A percentile compares a stretch with the other conserved stretches of the same genome.
Conservation (phyloP, 192 early-diverging fungal species). For the Rhizoclosmatium sp. region DNA sequence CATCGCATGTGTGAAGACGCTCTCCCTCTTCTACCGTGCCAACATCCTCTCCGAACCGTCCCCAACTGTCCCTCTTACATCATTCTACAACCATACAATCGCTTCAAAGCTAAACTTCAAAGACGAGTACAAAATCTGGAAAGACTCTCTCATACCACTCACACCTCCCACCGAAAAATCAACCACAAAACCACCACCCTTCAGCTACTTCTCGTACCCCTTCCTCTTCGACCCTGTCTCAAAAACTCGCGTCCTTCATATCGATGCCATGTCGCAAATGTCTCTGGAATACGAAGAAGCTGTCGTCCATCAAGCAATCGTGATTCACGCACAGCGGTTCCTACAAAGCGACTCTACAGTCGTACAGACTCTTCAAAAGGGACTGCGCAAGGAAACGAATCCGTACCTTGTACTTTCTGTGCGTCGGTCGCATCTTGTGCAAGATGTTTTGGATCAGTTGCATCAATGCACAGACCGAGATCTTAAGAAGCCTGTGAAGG, state of each 20-base stretch:
- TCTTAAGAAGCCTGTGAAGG: conserved; percentile 83
- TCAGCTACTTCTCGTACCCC: conserved; percentile 75
- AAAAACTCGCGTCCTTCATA: conserved; percentile 75
- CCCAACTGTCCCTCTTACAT: conserved; percentile 49
- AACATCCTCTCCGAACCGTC: conserved; percentile 53
- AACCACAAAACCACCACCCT: conserved; percentile 46
- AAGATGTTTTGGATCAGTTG: conserved; percentile 82
- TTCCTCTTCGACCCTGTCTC: conserved; percentile 73
- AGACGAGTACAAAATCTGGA: conserved; percentile 80
- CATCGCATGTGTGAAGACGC: conserved; percentile 57
- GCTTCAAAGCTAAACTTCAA: conserved; percentile 71
- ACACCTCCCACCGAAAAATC: conserved; percentile 8
- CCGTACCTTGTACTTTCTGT: conserved; percentile 87
- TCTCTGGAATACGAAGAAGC: conserved; percentile 81
- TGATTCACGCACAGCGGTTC: conserved; percentile 76
- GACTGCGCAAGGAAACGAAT: conserved; percentile 65
- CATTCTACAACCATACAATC: conserved; percentile 58
- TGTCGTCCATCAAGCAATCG: conserved; percentile 80
- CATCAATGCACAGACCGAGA: conserved; percentile 63
- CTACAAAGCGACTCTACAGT: conserved; percentile 58
- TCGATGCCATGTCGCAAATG: conserved; percentile 83
- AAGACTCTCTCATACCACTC: conserved; percentile 34
- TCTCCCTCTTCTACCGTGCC: conserved; percentile 61
- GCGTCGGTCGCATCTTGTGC: conserved; percentile 70
- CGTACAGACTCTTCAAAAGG: conserved; percentile 58